Conservation (phyloP, 2,329 filamentous ascomycete species). For the Sclerotinia sclerotiorum region DNA sequence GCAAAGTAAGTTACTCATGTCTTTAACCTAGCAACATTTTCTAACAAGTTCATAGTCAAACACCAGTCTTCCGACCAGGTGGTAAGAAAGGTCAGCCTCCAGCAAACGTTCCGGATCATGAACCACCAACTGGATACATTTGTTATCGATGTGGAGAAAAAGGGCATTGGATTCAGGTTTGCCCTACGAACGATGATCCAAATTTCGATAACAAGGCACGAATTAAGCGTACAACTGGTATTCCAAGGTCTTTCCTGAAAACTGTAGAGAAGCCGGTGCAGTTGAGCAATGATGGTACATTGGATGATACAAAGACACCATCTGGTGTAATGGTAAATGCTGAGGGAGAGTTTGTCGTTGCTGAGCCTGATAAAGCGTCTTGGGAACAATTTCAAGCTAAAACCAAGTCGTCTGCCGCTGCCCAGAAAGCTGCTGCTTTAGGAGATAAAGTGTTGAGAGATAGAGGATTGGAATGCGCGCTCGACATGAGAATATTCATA, state of each 20-base stretch:
- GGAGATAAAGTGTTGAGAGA: constrained; percentile 86
- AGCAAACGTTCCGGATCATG: constrained; percentile 82
- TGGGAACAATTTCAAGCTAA: constrained; percentile 98
- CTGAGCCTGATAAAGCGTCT: constrained; percentile 88
- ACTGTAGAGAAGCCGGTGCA: constrained; percentile 89
- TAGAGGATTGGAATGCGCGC: constrained; percentile 84
- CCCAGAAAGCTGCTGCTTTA: constrained; percentile 72
- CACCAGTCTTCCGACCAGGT: constrained; percentile 60
- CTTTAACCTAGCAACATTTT: constrained; percentile 40
- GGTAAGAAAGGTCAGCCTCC: constrained; percentile 49
- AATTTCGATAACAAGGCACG: constrained; percentile 91
- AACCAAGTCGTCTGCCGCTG: constrained; percentile 79
- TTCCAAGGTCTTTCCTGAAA: constrained; percentile 91
- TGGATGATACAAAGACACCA: constrained; percentile 77
- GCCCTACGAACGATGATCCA: constrained; percentile 97
- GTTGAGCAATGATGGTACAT: constrained; percentile 69
- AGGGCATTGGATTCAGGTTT: constrained; percentile 98
- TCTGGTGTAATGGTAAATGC: constrained; percentile 96
- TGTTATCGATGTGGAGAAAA: constrained; percentile 97
- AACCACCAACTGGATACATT: constrained; percentile 89
- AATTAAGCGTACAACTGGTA: constrained; percentile 95
- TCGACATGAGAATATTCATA: constrained; percentile 98
- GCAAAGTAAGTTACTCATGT: constrained; percentile 61
- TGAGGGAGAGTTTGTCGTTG: constrained; percentile 95
- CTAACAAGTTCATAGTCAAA: constrained; percentile 52